Percentiles rank a stretch among this genome's conserved stretches.
Conservation (phyloP, 495 filamentous ascomycete genomes). For the Margaritispora aquatica region DNA sequence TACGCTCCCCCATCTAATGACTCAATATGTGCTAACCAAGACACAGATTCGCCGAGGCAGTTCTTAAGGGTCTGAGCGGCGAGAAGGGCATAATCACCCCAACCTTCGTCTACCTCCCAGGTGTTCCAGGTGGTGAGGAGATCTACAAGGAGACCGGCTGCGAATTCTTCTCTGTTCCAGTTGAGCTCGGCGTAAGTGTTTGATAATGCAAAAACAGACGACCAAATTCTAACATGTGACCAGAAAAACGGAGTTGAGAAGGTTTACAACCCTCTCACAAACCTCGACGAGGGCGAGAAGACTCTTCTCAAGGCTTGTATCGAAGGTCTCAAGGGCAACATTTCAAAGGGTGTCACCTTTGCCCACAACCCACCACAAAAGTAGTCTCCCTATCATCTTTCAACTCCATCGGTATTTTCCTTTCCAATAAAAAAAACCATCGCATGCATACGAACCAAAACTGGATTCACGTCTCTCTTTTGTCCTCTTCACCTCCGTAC, state of each 20-base stretch:
- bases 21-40: constrained; percentile 13
- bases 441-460: background rate
- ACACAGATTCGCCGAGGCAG: constrained; percentile 80
- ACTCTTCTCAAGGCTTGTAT: constrained; percentile 69
- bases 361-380: constrained; percentile 73
- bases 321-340: constrained; percentile 80
- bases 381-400: constrained; percentile 38
- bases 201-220: constrained; percentile 1
- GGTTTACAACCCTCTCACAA: constrained; percentile 67
- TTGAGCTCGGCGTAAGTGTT: constrained; percentile 82
- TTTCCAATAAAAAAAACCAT: background rate
- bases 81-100: constrained; percentile 91
- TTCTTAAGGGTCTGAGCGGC: constrained; percentile 82
- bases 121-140: constrained; percentile 78
- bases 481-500: constrained; percentile 14
- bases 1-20: constrained; percentile 29
- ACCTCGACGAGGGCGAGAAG: constrained; percentile 77
- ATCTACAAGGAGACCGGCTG: constrained; percentile 74
- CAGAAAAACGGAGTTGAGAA: constrained; percentile 79
- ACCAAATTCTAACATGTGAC: constrained; percentile 17
- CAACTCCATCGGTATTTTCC: constrained; percentile 2
- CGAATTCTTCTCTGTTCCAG: constrained; percentile 93
- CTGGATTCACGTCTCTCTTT: constrained; percentile 6
- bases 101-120: constrained; percentile 89
- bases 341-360: constrained; percentile 88